Evolutionary conservation across 2,329 filamentous ascomycete genomes (phyloP), one percentile per base, ranked within the genome.

Genomic region (Beauveria sp.): DNA sequence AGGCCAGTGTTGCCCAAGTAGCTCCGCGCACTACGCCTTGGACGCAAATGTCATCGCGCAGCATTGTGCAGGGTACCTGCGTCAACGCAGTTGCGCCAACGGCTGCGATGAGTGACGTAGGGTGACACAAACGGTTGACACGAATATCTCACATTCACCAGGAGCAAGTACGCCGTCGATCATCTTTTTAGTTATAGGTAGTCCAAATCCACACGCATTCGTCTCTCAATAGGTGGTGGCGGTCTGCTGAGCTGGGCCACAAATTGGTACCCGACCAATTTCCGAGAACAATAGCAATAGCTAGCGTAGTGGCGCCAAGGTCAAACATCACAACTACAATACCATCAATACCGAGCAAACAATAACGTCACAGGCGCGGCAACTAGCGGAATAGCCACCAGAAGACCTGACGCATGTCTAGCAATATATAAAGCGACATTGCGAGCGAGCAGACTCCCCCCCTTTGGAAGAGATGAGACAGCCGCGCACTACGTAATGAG

Each of bases 201-300:
- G 34, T 16, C 14, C 9, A 51, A 28, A 26, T 26, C 20, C 7
- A 5, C 38, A 22, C 31, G 5, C 16, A n/a, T 28, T 38, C 22
- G 18, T 20, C 12, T 34, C 8, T 20, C 5, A 9, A 1, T 7
- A 14, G 12, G 26, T 43, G 8, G 22, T 57, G 45, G 53, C 60
- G 43, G 49, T 45, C 31, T 38, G 38, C 45, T 51, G 3, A 22
- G 28, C 56, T 57, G 45, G 46, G 53, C 50, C 45, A 38, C 42
- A 64, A 64, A 61, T 61, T 60, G 60, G 58, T 66, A 67, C 50
- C 66, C 66, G 66, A 66, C 60, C 31, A 66, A 66, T 64, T 65
- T 20, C 66, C 66, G 66, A 66, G 58, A 52, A 62, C 62, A 66
- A 66, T 62, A 64, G 61, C 62, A 66, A 66, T 60, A 63, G 65